Percentiles rank a stretch among this genome's conserved stretches.
These are phyloP conservation scores for Hygrocybe coccinea DNA, from an alignment of 768 basidiomycete species.

Conservation along the genomic window DNA sequence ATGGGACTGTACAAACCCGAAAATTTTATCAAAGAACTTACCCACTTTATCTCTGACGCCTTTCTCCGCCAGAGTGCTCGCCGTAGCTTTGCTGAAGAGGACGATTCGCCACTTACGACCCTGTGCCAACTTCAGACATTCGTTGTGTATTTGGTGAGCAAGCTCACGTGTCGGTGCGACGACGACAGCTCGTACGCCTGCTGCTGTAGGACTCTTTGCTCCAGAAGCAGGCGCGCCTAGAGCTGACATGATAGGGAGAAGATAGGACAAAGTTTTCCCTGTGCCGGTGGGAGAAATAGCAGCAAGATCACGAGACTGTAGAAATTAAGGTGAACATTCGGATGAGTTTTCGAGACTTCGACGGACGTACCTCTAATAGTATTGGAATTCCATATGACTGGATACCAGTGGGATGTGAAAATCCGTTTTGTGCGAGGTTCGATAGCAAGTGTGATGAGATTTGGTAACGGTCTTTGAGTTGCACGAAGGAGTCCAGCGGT, in stretches of 20 bases:
- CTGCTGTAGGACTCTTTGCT: slow-evolving; percentile 39
- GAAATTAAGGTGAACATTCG: not conserved
- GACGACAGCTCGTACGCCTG: slow-evolving; percentile 72
- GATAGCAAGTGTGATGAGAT: slow-evolving; percentile 55
- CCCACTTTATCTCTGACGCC: slow-evolving; percentile 71
- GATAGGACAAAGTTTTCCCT: slow-evolving; percentile 92
- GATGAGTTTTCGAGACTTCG: not conserved
- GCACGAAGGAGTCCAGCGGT: slow-evolving; percentile 54
- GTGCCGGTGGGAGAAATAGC: slow-evolving; percentile 97
- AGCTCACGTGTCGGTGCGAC: slow-evolving; percentile 92
- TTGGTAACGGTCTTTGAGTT: slow-evolving; percentile 52
- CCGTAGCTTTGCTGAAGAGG: slow-evolving; percentile 86
- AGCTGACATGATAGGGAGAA: slow-evolving; percentile 71
- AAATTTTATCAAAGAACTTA: slow-evolving; percentile 30
- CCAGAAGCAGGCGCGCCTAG: slow-evolving; percentile 53
- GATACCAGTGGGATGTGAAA: slow-evolving; percentile 69
- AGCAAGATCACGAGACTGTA: slow-evolving; percentile 75
- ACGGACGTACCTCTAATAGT: slow-evolving; percentile 58
- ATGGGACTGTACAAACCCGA: slow-evolving; percentile 1
- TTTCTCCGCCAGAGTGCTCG: slow-evolving; percentile 72
- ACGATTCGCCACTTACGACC: slow-evolving; percentile 81
- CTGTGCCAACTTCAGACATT: slow-evolving; percentile 74
- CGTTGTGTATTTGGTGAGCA: slow-evolving; percentile 93
- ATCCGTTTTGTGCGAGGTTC: slow-evolving; percentile 60
- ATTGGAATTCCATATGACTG: slow-evolving; percentile 79